Evolutionary conservation across 2,329 filamentous ascomycete species (phyloP).

Genomic region (Colletotrichum caudatum): DNA sequence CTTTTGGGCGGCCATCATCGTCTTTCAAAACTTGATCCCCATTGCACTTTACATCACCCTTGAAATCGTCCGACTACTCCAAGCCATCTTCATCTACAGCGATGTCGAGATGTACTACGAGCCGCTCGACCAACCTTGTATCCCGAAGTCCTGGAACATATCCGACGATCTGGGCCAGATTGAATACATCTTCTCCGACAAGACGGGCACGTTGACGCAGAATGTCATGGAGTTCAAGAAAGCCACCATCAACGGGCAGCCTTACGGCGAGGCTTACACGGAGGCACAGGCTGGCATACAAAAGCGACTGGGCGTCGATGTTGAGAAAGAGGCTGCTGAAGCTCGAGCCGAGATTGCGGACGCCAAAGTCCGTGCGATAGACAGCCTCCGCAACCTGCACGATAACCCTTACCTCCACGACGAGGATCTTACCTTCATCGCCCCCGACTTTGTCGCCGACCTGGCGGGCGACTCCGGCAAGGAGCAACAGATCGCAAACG

Average conservation of each 20-base stretch:
- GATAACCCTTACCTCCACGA: constrained; percentile 93
- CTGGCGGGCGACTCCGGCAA: constrained; percentile 80
- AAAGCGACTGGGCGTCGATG: constrained; percentile 87
- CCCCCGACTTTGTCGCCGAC: constrained; percentile 89
- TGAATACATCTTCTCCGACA: constrained; percentile 98
- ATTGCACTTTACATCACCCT: constrained; percentile 98
- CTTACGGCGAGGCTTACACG: constrained; percentile 97
- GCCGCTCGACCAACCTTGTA: constrained; percentile 90
- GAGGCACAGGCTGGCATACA: constrained; percentile 98
- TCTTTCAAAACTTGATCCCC: constrained; percentile 98
- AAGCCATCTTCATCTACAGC: constrained; percentile 97
- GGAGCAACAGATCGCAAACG: constrained; percentile 81
- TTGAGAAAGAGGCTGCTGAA: constrained; percentile 81
- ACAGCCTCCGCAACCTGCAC: constrained; percentile 79
- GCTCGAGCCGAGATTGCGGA: constrained; percentile 82
- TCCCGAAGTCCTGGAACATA: constrained; percentile 99
- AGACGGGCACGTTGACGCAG: constrained; percentile 89
- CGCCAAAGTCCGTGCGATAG: constrained; percentile 79
- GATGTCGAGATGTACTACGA: constrained; percentile 98
- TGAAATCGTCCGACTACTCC: constrained; percentile 92
- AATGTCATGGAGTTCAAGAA: constrained; percentile 99
- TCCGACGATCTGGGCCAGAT: constrained; percentile 98
- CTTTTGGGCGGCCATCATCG: constrained; percentile 93
- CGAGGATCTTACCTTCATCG: constrained; percentile 90
- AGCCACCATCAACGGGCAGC: constrained; percentile 93